A percentile compares a stretch with the other conserved stretches of the same genome.
Conservation (phyloP, 176 grass and related monocot species). For the Avena sativa region DNA sequence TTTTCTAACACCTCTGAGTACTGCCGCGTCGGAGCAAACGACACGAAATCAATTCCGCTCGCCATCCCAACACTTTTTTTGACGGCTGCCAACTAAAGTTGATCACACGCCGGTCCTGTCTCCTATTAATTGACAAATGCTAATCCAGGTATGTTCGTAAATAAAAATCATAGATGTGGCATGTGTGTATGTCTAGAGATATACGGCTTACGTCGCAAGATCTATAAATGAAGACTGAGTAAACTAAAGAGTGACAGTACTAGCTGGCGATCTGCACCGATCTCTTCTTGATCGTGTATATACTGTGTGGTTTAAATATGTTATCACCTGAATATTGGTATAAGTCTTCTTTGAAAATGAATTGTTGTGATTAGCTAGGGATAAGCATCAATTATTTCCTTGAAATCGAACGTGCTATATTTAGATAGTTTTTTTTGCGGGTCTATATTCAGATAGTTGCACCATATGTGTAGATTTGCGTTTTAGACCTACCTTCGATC, state of each 20-base stretch:
- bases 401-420: not conserved
- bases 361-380: not conserved
- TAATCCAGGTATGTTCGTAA: too few species aligned
- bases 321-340: conserved; percentile 7
- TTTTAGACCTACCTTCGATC: conserved; percentile 30
- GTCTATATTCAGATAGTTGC: not conserved
- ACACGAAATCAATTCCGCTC: too few species aligned
- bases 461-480: not conserved
- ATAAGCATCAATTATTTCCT: not conserved
- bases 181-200: not conserved
- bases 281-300: conserved; percentile 6
- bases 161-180: not conserved
- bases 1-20: too few species aligned
- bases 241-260: not conserved
- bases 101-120: too few species aligned
- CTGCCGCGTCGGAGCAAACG: too few species aligned
- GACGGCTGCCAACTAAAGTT: too few species aligned
- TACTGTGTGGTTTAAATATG: conserved; percentile 21
- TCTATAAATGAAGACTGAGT: not conserved
- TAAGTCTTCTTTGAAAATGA: not conserved
- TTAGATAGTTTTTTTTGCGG: not conserved
- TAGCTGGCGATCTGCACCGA: conserved; percentile 24
- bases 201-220: conserved; percentile 15
- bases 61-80: too few species aligned
- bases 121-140: too few species aligned